These are phyloP conservation scores for Anthracocystis setariae DNA, from an alignment of 1,284 basidiomycete species.

Conservation along the genomic window DNA sequence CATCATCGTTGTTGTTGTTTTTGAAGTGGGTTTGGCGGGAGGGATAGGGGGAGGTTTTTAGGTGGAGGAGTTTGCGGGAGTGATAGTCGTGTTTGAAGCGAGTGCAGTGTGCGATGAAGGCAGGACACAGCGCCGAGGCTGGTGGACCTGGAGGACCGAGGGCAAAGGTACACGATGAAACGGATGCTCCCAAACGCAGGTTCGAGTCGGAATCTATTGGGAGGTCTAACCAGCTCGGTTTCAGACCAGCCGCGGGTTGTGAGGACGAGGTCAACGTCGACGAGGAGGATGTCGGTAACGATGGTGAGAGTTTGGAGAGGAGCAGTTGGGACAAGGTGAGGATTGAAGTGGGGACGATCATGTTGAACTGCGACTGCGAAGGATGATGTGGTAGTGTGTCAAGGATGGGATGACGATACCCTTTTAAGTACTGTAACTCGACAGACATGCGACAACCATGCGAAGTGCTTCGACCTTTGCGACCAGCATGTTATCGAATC, in stretches of 20 bases:
- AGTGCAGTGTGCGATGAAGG: conserved; percentile 26
- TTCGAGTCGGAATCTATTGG: conserved; percentile 2
- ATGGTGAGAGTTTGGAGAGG: background rate
- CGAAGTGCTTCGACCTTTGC: too few species aligned
- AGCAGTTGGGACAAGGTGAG: background rate
- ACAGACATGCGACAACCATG: too few species aligned
- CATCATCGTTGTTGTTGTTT: background rate
- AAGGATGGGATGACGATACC: too few species aligned
- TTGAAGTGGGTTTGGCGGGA: background rate
- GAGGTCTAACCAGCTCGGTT: conserved; percentile 2
- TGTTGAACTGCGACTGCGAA: background rate
- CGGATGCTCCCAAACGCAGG: conserved; percentile 6
- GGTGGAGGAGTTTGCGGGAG: conserved; percentile 6
- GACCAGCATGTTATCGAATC: too few species aligned
- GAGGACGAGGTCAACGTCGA: background rate
- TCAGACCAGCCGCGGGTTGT: background rate
- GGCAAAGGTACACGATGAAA: conserved; percentile 33
- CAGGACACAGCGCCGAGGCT: conserved; percentile 17
- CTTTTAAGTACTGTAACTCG: too few species aligned
- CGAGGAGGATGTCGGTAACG: background rate
- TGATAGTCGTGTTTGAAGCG: conserved; percentile 10
- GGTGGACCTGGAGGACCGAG: conserved; percentile 33
- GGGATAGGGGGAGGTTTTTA: conserved; percentile 16
- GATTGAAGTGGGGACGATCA: conserved; percentile 2
- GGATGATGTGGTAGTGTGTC: too few species aligned